Conservation (phyloP, 1,139 yeast species). For the Insectozyma bohioensis region DNA sequence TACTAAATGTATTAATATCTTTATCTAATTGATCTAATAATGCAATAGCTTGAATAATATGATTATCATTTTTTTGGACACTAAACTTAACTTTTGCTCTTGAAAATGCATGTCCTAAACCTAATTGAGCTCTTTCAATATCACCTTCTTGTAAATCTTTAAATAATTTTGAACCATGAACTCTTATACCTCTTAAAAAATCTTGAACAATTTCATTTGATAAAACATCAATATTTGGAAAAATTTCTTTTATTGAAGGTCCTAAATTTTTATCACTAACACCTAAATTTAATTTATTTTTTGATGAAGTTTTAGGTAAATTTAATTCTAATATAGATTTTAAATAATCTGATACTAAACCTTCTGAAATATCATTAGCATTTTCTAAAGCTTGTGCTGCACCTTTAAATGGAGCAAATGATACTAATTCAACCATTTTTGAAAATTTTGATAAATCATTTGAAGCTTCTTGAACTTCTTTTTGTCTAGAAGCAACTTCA, state of each 20-base stretch:
- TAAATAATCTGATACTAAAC: constrained; percentile 89
- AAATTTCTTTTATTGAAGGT: constrained; percentile 88
- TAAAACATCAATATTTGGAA: constrained; percentile 87
- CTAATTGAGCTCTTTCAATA: constrained; percentile 95
- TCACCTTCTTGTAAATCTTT: constrained; percentile 95
- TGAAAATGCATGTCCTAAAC: constrained; percentile 98
- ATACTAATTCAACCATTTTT: constrained; percentile 87
- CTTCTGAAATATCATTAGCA: constrained; percentile 97
- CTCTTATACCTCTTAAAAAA: constrained; percentile 90
- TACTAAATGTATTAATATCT: constrained; percentile 95
- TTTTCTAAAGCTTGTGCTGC: constrained; percentile 99
- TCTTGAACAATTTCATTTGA: constrained; percentile 94
- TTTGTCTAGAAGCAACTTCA: constrained; percentile 85
- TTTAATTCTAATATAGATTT: constrained; percentile 87
- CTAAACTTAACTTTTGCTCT: constrained; percentile 98
- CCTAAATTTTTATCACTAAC: constrained; percentile 95
- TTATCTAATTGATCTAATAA: constrained; percentile 94
- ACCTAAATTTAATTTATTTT: constrained; percentile 70
- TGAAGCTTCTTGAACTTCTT: constrained; percentile 92
- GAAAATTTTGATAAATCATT: constrained; percentile 86
- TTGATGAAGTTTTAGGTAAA: constrained; percentile 80
- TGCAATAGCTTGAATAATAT: constrained; percentile 98
- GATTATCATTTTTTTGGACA: constrained; percentile 97
- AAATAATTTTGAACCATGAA: constrained; percentile 83
- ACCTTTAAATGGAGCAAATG: constrained; percentile 98